Percentiles rank a stretch among this genome's conserved stretches.
Evolutionary conservation across 202 grass and related monocot species (phyloP).

Genomic region (Sporobolus alterniflorus): DNA sequence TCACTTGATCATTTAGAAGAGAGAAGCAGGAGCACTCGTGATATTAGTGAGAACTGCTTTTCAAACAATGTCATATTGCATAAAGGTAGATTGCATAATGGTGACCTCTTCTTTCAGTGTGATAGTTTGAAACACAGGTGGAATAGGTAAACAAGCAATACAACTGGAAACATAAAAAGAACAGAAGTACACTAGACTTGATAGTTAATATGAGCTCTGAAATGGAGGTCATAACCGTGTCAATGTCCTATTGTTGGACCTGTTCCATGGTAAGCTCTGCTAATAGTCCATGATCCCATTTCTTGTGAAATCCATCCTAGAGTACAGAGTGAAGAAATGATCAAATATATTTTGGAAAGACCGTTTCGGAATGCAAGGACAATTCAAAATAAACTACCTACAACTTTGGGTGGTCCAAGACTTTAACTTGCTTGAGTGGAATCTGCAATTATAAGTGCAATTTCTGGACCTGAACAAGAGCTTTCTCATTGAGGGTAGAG

Average conservation of each 20-base stretch:
- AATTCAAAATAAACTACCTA: constrained; percentile 50
- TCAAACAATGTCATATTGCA: not conserved
- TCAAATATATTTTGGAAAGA: not conserved
- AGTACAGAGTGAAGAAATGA: not conserved
- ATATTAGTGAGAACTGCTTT: not conserved
- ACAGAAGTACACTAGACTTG: not conserved
- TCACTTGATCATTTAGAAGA: not conserved
- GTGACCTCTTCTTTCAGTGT: not conserved
- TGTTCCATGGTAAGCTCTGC: constrained; percentile 59
- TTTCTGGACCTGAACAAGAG: constrained; percentile 19
- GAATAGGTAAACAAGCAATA: not conserved
- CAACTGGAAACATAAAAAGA: not conserved
- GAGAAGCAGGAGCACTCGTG: not conserved
- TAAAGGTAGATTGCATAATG: not conserved
- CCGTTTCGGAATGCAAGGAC: not conserved
- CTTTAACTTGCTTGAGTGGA: constrained; percentile 69
- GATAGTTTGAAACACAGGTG: not conserved
- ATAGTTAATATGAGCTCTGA: constrained; percentile 18
- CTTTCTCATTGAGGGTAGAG: constrained; percentile 9
- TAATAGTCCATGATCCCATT: constrained; percentile 78
- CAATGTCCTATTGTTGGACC: constrained; percentile 67
- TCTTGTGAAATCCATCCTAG: constrained; percentile 88
- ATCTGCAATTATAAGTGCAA: constrained; percentile 47
- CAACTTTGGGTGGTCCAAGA: constrained; percentile 76
- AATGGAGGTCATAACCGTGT: constrained; percentile 58